Evolutionary conservation across 345 rosid species (phyloP).

Genomic region (Xanthoceras sorbifolium): DNA sequence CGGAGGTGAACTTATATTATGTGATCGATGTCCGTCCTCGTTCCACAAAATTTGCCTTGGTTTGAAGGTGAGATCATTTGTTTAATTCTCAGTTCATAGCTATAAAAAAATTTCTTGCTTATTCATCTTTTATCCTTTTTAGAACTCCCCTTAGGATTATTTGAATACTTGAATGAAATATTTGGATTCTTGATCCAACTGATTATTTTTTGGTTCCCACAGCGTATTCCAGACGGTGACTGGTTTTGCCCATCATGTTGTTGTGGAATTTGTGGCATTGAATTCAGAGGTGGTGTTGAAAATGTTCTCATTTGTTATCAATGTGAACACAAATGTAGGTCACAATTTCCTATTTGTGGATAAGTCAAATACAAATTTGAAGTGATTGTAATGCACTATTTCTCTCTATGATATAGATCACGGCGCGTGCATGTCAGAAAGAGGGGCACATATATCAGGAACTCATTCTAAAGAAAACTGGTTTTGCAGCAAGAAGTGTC

Average conservation of each 20-base stretch:
- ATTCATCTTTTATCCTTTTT: neutral
- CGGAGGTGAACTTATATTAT: conserved; percentile 75
- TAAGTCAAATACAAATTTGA: conserved; percentile 11
- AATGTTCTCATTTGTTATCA: conserved; percentile 53
- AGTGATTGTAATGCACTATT: conserved; percentile 22
- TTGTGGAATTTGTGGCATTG: conserved; percentile 56
- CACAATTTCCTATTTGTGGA: conserved; percentile 16
- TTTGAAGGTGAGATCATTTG: conserved; percentile 47
- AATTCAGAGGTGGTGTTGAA: conserved; percentile 31
- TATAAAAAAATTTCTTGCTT: neutral
- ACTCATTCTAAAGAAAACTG: conserved; percentile 34
- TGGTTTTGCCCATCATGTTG: conserved; percentile 92
- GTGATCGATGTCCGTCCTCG: conserved; percentile 86
- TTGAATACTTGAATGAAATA: neutral
- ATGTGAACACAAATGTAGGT: conserved; percentile 67
- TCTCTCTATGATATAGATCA: conserved; percentile 55
- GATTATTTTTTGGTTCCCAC: conserved; percentile 18
- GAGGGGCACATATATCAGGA: conserved; percentile 26
- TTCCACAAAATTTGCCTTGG: conserved; percentile 74
- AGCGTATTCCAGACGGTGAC: conserved; percentile 80
- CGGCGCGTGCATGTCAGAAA: conserved; percentile 39
- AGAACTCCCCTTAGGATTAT: neutral
- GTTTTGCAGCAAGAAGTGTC: conserved; percentile 76
- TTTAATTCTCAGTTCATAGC: conserved; percentile 2
- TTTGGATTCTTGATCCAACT: neutral